These are phyloP conservation scores for Diaporthe capsici DNA, from an alignment of 2,329 filamentous ascomycete species.

Conservation along the genomic window DNA sequence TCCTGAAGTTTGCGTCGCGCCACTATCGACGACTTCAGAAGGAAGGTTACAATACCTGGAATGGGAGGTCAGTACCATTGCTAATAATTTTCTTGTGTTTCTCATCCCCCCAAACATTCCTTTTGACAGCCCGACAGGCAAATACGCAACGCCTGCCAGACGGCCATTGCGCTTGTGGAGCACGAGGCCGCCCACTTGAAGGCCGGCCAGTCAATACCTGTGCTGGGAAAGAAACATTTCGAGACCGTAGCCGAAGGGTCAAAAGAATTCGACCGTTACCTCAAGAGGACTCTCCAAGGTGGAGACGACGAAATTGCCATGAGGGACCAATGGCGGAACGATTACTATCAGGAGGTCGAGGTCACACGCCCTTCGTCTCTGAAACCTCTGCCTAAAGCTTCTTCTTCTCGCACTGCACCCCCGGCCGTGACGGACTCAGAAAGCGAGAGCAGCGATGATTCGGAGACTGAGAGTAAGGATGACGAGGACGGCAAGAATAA, in stretches of 20 bases:
- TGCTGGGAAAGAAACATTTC: neutral
- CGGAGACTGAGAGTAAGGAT: conserved; percentile 6
- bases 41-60: conserved; percentile 21
- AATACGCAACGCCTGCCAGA: conserved; percentile 34
- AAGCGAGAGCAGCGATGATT: conserved; percentile 6
- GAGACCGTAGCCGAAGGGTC: conserved; percentile 23
- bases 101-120: neutral
- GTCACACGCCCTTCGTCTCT: neutral
- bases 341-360: neutral
- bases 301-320: conserved; percentile 30
- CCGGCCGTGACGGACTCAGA: conserved; percentile 2
- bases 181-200: conserved; percentile 7
- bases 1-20: conserved; percentile 8
- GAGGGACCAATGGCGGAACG: conserved; percentile 32
- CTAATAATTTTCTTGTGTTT: neutral
- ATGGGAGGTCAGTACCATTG: conserved; percentile 17
- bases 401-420: neutral
- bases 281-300: conserved; percentile 17
- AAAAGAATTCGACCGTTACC: conserved; percentile 28
- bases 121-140: conserved; percentile 1
- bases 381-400: neutral
- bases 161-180: conserved; percentile 33
- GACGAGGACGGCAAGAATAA: neutral
- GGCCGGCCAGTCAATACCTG: neutral
- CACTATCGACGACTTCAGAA: conserved; percentile 18